Base-by-base conservation (phyloP, 1,284 basidiomycete genomes). In the Sporisorium sorghi region DNA sequence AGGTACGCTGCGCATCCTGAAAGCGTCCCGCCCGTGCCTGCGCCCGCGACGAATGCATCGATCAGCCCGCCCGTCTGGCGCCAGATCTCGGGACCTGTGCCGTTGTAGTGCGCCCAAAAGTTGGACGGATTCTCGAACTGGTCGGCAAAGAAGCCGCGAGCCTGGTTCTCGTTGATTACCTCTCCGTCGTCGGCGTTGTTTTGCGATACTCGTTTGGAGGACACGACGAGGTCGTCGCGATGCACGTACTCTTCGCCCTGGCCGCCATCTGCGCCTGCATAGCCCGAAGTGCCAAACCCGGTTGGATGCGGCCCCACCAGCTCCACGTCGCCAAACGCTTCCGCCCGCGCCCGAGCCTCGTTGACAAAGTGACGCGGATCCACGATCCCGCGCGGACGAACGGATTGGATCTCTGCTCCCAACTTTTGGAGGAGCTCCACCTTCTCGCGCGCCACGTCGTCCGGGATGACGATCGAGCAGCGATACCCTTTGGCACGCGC, bases 81-180 rank as follows among this genome's bases (percentile, higher is more conserved):
- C 91, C 94, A 94, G 40, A 99, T 94, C 86, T 99, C 97, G 0
- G 94, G 94, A 0, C 93, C 97, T 0, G 96, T 99, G 1, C 93
- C 92, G 37, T 90, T 86, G 78, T 90, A 93, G 84, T 99, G 97
- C 0, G 96, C 94, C 67, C 91, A 88, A 83, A 91, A 94, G 82
- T 99, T 98, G 80, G 92, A 93, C 69, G 88, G 88, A 84, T 95
- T 98, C 90, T 94, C 78, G 50, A 85, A 82, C 47, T 83, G 96
- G 83, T 99, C 94, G 1, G 94, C 93, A 80, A 98, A 99, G 86
- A 86, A 84, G 32, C 85, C 86, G n/a, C 78, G 60, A 17, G 72
- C 62, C 53, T 61, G 61, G 30, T 37, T 68, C n/a, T 80, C 72
- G 24, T 58, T 33, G 69, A 80, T 43, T 8, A 56, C 39, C 39